A percentile compares a stretch with the other conserved stretches of the same genome.
These are phyloP conservation scores for Leishmania aethiopica DNA, from an alignment of 208 protist species.

Conservation along the genomic window DNA sequence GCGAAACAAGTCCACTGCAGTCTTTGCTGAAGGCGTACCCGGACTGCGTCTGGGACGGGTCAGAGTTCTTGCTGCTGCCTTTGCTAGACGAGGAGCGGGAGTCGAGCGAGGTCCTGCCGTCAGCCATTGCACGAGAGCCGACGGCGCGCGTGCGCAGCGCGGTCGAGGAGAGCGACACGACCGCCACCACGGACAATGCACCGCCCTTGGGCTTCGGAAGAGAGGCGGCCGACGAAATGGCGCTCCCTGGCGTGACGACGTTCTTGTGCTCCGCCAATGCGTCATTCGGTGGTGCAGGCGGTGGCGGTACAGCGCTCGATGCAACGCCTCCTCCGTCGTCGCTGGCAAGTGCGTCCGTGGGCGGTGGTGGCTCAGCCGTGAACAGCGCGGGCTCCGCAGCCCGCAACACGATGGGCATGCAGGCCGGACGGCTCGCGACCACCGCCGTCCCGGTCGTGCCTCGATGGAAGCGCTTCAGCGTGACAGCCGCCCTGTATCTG, in stretches of 20 bases:
- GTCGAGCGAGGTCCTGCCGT: conserved; percentile 4
- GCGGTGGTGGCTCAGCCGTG: neutral
- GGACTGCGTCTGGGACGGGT: conserved; percentile 37
- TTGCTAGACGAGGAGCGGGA: conserved; percentile 24
- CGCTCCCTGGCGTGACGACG: conserved; percentile 5
- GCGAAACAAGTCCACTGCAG: conserved; percentile 33
- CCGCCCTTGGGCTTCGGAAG: neutral
- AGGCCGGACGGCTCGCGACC: neutral
- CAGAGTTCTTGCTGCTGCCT: conserved; percentile 40
- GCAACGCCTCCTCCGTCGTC: neutral
- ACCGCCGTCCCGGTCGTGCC: conserved; percentile 21
- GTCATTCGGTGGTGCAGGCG: conserved; percentile 6
- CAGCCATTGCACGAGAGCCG: neutral
- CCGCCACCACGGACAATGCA: neutral
- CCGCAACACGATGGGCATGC: neutral
- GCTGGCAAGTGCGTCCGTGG: neutral
- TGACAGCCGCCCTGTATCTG: conserved; percentile 55
- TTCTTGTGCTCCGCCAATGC: conserved; percentile 20
- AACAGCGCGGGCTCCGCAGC: neutral
- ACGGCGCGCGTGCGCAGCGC: conserved; percentile 1
- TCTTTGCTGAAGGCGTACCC: conserved; percentile 24
- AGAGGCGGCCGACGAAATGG: conserved; percentile 12
- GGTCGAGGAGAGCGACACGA: conserved; percentile 9
- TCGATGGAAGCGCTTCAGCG: conserved; percentile 59
- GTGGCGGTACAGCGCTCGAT: neutral